These are phyloP conservation scores for Bondarzewia mesenterica DNA, from an alignment of 1,284 basidiomycete species.

Conservation along the genomic window DNA sequence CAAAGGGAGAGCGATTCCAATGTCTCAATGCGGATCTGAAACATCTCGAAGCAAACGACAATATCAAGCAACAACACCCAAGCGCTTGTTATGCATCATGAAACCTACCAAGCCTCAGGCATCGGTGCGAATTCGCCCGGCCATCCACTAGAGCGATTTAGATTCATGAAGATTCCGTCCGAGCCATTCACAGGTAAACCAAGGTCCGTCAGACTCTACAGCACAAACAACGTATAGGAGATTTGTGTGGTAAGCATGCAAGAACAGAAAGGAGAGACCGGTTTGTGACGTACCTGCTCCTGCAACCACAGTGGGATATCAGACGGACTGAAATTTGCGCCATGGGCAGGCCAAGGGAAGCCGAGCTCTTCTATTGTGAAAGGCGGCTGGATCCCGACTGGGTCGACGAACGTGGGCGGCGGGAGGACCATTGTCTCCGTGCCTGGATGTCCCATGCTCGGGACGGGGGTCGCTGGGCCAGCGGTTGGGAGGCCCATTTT, in stretches of 20 bases:
- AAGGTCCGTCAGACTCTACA: slow-evolving; percentile 76
- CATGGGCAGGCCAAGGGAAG: slow-evolving; percentile 67
- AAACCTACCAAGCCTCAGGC: slow-evolving; percentile 67
- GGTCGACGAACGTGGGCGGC: slow-evolving; percentile 45
- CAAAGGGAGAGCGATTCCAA: not conserved
- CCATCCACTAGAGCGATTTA: slow-evolving; percentile 65
- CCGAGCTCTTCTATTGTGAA: slow-evolving; percentile 80
- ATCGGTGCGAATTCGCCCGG: slow-evolving; percentile 63
- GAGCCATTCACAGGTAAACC: slow-evolving; percentile 85
- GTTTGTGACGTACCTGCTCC: slow-evolving; percentile 50
- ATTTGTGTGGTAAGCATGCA: not conserved
- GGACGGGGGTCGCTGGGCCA: slow-evolving; percentile 34
- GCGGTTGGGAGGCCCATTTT: slow-evolving; percentile 69
- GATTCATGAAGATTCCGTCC: slow-evolving; percentile 81
- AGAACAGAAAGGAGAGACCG: not conserved
- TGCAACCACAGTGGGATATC: slow-evolving; percentile 76
- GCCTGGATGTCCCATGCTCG: slow-evolving; percentile 17
- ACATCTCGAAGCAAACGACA: no score
- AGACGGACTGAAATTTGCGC: slow-evolving; percentile 53
- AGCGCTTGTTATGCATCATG: no score
- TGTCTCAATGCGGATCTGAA: no score
- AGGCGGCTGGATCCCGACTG: slow-evolving; percentile 32
- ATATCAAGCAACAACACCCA: no score
- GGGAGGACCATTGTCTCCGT: slow-evolving; percentile 38
- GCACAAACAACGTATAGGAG: slow-evolving; percentile 4